Evolutionary conservation across 1,284 basidiomycete genomes (phyloP), one percentile per base, ranked within the genome.

Genomic region (Fomes fomentarius): DNA sequence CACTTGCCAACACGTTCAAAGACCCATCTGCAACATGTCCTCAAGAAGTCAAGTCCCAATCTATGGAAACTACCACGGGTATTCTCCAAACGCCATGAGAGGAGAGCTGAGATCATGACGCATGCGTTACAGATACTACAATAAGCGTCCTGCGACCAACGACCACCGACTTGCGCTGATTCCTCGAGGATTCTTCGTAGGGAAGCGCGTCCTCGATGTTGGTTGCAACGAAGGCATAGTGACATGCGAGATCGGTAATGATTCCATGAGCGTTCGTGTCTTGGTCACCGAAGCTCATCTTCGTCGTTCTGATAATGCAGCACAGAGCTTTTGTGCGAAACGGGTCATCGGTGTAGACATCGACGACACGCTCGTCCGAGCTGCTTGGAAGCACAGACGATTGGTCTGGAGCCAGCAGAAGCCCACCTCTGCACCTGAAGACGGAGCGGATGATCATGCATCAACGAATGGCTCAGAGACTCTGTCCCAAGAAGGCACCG

Each of bases 191-290:
- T 73, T 88, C 26, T 84, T 93, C 63, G 21, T 55, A 2, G 76
- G 70, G 21, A 81, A 80, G 50, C 73, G 76, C 42, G 85, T 94
- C 1, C 76, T 94, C 10, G 93, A 94, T 66, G 70, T 94, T 0
- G 92, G 93, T 2, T 92, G 89, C 66, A 94, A 94, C 67, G 87
- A 91, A 66, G 92, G 92, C 1, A 83, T 80, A 76, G 83, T 94
- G 21, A 87, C 89, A 0, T 89, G 88, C 63, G 89, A 93, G 68
- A 84, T 94, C 34, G 92, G 91, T 88, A 21, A 41, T n/a, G n/a
- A n/a, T n/a, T n/a, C n/a, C n/a, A n/a, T n/a, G n/a, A n/a, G n/a
- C n/a, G n/a, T n/a, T n/a, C n/a, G n/a, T n/a, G n/a, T n/a, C n/a
- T n/a, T n/a, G n/a, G n/a, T n/a, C n/a, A n/a, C n/a, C n/a, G n/a